Base-by-base conservation (phyloP, 768 basidiomycete species). In the Strobilomyces dryophilus region DNA sequence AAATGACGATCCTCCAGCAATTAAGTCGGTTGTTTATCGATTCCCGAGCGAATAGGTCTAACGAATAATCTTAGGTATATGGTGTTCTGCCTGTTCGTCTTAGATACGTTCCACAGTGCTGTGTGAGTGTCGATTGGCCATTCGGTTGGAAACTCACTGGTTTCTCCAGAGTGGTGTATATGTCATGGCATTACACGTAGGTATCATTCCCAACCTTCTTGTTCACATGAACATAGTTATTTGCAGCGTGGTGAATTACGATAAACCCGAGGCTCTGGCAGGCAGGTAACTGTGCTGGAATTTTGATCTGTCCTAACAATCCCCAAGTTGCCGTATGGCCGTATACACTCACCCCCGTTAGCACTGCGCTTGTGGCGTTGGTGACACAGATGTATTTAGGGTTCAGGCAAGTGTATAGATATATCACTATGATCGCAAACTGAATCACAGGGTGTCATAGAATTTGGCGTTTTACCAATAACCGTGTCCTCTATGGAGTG, bases 341-440 rank as follows among this genome's bases (percentile, higher is more conserved):
- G 2, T 76, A 79, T 43, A 75, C 75, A 2, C 77, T 81, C 52
- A 81, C 79, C 0, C 77, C 80, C 2, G 63, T 74, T 17, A 75
- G 73, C 9, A 79, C 75, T 6, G 67, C 76, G 0, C 61, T 78
- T 6, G 74, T 76, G 12, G 79, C 79, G 1, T 62, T 80, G 27
- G 66, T 79, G 14, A 79, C 80, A 1, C 80, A 82, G 55, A 46
- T 66, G 21, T 81, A 79, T 65, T 66, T 81, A 24, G 73, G 70
- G 0, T 70, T 76, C 57, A 74, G 79, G 78, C 73, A 47, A 51
- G 18, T 52, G 15, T 11, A 20, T 14, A 24, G 21, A 24, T 41
- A 24, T 17, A 24, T 14, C 3, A 42, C 24, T 5, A 12, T 8
- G 4, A 10, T 17, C n/a, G 12, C 15, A 24, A 15, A 17, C 41